Evolutionary conservation across 495 filamentous ascomycete genomes (phyloP).

Genomic region (Pyronema domesticum): DNA sequence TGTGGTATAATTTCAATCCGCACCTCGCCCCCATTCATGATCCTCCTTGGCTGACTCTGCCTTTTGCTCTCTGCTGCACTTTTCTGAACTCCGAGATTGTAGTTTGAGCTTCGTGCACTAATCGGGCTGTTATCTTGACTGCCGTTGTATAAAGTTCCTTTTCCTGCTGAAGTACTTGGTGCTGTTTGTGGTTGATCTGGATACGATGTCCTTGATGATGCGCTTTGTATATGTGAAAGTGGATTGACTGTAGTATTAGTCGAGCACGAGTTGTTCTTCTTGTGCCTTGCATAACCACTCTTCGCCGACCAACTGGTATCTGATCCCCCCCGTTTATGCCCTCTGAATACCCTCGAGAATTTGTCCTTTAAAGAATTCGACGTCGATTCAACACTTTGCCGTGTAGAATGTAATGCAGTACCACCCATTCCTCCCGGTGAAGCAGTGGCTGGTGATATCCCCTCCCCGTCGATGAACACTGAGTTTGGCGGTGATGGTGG

Average conservation of each 20-base stretch:
- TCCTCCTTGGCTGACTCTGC: not conserved
- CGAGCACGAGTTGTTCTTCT: slow-evolving; percentile 1
- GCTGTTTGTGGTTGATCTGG: not conserved
- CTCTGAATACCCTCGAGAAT: slow-evolving; percentile 20
- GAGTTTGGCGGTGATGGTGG: slow-evolving; percentile 22
- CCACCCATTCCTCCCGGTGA: slow-evolving; percentile 4
- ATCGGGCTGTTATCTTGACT: not conserved
- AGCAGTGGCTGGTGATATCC: not conserved
- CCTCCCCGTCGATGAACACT: slow-evolving; percentile 8
- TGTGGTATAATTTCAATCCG: slow-evolving; percentile 19
- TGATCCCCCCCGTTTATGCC: slow-evolving; percentile 18
- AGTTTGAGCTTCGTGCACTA: not conserved
- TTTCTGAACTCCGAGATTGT: not conserved
- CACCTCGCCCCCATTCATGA: slow-evolving; percentile 22
- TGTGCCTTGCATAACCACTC: not conserved
- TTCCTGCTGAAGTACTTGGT: not conserved
- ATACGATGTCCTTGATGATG: not conserved
- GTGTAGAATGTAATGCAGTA: not conserved
- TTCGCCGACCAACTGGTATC: slow-evolving; percentile 17
- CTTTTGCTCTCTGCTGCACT: not conserved
- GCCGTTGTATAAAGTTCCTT: not conserved
- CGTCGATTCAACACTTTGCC: slow-evolving; percentile 5
- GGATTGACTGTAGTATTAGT: slow-evolving; percentile 3
- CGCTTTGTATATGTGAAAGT: not conserved
- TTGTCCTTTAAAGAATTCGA: slow-evolving; percentile 20